phyloP scores from a whole-genome alignment of 768 basidiomycete genomes.

The Pleurotus pulmonarius region DNA sequence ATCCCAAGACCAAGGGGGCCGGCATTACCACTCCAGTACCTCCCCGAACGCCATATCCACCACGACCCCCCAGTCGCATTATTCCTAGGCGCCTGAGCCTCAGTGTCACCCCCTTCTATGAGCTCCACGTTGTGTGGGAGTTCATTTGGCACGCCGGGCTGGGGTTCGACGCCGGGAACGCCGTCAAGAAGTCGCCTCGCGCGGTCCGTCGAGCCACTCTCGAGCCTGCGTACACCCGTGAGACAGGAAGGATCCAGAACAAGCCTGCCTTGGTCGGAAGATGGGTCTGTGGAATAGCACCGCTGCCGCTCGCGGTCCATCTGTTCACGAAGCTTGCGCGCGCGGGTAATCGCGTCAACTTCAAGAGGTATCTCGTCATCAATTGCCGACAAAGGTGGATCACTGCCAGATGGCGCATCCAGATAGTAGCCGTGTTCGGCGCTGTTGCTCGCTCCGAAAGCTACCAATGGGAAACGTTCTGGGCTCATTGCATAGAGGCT shows the following conservation, averaged over 20 bases:
- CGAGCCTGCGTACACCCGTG: conserved; percentile 56
- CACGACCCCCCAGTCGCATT: neutral
- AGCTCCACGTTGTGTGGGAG: neutral
- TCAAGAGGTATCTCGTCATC: conserved; percentile 31
- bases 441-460: conserved; percentile 43
- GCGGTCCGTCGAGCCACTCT: conserved; percentile 44
- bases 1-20: neutral
- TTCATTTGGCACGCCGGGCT: conserved; percentile 11
- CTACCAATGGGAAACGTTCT: conserved; percentile 75
- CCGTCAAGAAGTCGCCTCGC: conserved; percentile 58
- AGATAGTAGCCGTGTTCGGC: conserved; percentile 13
- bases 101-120: neutral
- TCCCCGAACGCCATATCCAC: conserved; percentile 1
- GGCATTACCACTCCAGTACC: conserved; percentile 2
- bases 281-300: neutral
- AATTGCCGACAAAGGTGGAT: conserved; percentile 9
- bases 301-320: conserved; percentile 6
- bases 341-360: conserved; percentile 41
- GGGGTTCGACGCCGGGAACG: conserved; percentile 32
- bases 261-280: conserved; percentile 6
- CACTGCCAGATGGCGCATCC: conserved; percentile 19
- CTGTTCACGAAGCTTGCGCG: conserved; percentile 36
- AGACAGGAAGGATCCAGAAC: conserved; percentile 54
- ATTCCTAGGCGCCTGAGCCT: neutral
- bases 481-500: conserved; percentile 88